Conservation (phyloP, 2,329 filamentous ascomycete genomes). For the Bipolaris cookei region DNA sequence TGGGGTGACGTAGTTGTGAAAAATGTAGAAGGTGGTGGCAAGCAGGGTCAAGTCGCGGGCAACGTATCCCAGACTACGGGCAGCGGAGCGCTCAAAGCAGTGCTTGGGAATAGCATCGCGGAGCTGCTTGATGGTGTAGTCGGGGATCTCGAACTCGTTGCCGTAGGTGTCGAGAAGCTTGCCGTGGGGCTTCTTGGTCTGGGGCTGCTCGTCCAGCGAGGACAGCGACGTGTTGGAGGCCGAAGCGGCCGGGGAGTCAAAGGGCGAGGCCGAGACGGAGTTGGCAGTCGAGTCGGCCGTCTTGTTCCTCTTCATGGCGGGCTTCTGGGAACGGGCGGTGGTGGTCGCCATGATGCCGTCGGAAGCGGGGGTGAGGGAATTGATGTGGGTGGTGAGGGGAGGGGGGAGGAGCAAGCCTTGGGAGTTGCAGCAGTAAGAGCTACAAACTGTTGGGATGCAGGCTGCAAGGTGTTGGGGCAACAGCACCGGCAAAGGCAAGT, state of each 20-base stretch:
- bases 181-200: slow-evolving; percentile 55
- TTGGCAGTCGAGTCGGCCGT: slow-evolving; percentile 61
- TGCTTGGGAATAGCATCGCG: slow-evolving; percentile 96
- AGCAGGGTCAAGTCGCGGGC: slow-evolving; percentile 77
- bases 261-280: slow-evolving; percentile 62
- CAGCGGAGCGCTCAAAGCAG: slow-evolving; percentile 88
- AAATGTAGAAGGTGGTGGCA: slow-evolving; percentile 80
- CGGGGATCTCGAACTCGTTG: slow-evolving; percentile 89
- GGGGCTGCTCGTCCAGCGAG: slow-evolving; percentile 72
- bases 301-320: slow-evolving; percentile 52
- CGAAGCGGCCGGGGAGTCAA: slow-evolving; percentile 67
- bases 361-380: slow-evolving; percentile 4
- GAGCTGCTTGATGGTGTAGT: slow-evolving; percentile 98
- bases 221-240: slow-evolving; percentile 90
- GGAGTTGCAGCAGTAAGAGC: slow-evolving; percentile 20
- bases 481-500: slow-evolving; percentile 8
- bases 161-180: slow-evolving; percentile 89
- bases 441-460: slow-evolving; percentile 34
- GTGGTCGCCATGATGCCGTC: slow-evolving; percentile 53
- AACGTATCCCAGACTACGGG: slow-evolving; percentile 80
- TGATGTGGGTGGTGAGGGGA: neutral
- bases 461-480: slow-evolving; percentile 27
- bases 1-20: slow-evolving; percentile 87
- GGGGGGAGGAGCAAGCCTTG: slow-evolving; percentile 9
- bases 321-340: slow-evolving; percentile 61